Conservation (phyloP, 1,284 basidiomycete genomes). For the Crucibulum parvulum region DNA sequence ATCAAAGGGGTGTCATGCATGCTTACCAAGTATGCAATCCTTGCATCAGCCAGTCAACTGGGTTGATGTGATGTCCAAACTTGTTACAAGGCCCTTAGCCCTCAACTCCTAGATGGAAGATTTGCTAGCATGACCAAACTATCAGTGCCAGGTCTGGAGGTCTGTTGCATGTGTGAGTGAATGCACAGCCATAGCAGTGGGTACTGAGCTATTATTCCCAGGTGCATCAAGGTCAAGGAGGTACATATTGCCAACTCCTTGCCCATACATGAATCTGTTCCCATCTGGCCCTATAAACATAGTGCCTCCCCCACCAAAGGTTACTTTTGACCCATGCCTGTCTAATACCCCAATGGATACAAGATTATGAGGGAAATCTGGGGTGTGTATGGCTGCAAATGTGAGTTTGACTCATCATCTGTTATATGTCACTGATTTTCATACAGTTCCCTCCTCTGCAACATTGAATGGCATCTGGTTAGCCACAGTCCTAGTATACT, state of each 20-base stretch:
- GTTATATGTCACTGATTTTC: neutral
- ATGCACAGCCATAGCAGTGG: neutral
- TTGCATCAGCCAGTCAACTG: constrained; percentile 13
- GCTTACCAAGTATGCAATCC: constrained; percentile 27
- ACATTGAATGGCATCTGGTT: neutral
- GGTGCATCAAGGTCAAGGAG: neutral
- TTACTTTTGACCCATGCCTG: neutral
- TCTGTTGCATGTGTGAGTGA: constrained; percentile 16
- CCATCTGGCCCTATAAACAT: constrained; percentile 4
- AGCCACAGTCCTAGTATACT: neutral
- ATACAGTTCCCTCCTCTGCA: neutral
- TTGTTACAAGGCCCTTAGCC: constrained; percentile 16
- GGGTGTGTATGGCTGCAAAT: constrained; percentile 11
- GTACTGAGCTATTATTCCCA: neutral
- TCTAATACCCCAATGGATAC: constrained; percentile 20
- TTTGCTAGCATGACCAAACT: constrained; percentile 18
- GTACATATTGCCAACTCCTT: too few species aligned
- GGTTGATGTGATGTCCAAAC: constrained; percentile 11
- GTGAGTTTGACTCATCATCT: neutral
- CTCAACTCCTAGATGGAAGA: constrained; percentile 15
- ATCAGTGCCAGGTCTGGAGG: constrained; percentile 24
- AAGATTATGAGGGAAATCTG: constrained; percentile 19
- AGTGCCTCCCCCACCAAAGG: constrained; percentile 8
- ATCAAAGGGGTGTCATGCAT: constrained; percentile 20
- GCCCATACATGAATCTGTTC: neutral